Conservation (phyloP, 2,329 filamentous ascomycete species). For the Amesomyces nigricolor region DNA sequence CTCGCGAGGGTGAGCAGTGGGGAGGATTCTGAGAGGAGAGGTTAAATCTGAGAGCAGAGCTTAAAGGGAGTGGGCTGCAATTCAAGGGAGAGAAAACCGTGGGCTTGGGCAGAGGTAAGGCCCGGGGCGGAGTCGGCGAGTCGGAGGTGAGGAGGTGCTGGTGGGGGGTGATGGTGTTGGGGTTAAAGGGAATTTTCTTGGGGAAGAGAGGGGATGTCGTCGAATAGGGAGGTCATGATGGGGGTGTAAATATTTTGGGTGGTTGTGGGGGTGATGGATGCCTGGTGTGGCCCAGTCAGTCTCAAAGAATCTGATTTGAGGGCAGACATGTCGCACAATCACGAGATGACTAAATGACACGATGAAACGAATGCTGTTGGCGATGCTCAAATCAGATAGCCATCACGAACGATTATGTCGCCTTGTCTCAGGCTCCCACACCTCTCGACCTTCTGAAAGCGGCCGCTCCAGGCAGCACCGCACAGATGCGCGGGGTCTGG, state of each 20-base stretch:
- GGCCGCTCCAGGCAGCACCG: constrained; percentile 4
- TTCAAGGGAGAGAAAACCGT: constrained; percentile 16
- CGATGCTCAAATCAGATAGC: not conserved
- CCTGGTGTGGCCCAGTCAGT: not conserved
- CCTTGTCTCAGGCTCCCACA: not conserved
- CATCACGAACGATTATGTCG: not conserved
- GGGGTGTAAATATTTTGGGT: not conserved
- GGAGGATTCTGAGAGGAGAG: constrained; percentile 6
- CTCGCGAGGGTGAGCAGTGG: constrained; percentile 20
- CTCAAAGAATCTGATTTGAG: no score
- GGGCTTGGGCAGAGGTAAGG: constrained; percentile 8
- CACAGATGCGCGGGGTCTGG: not conserved
- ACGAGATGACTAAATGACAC: not conserved
- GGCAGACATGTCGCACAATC: no score
- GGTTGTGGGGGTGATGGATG: not conserved
- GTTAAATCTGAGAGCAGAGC: constrained; percentile 1
- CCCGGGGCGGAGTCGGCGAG: constrained; percentile 4
- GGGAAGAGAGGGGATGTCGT: constrained; percentile 15
- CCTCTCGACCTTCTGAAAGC: not conserved
- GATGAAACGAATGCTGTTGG: not conserved
- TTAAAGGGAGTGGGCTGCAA: constrained; percentile 2
- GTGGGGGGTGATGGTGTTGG: constrained; percentile 1
- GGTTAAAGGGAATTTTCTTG: not conserved
- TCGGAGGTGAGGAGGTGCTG: constrained; percentile 3
- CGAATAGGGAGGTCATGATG: not conserved